These are phyloP conservation scores for Ploettnerulaceae sp. DNA, from an alignment of 2,329 filamentous ascomycete genomes.

Conservation along the genomic window DNA sequence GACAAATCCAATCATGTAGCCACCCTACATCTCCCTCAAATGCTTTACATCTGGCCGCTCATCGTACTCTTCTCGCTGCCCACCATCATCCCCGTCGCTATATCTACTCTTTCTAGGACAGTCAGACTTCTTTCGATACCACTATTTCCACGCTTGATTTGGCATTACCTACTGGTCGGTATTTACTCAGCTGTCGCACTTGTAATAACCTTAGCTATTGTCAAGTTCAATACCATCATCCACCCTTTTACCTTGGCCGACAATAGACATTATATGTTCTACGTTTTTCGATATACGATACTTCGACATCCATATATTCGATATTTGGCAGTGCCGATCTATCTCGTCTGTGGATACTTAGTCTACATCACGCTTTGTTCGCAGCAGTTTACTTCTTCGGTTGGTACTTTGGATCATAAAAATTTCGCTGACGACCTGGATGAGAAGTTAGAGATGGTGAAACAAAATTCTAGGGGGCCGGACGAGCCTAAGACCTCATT, in stretches of 20 bases:
- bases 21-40: constrained; percentile 81
- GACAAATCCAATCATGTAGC: constrained; percentile 94
- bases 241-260: constrained; percentile 96
- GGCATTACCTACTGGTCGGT: constrained; percentile 12
- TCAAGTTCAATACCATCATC: constrained; percentile 84
- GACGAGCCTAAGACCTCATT: constrained; percentile 44
- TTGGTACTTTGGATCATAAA: constrained; percentile 20
- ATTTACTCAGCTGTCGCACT: constrained; percentile 9
- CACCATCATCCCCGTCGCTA: constrained; percentile 52
- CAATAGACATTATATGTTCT: constrained; percentile 96
- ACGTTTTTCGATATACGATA: constrained; percentile 83
- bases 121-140: constrained; percentile 27
- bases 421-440: not conserved
- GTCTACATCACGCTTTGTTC: constrained; percentile 60
- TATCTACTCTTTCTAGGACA: constrained; percentile 39
- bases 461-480: constrained; percentile 6
- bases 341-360: constrained; percentile 65
- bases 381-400: constrained; percentile 16
- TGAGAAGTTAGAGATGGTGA: not conserved
- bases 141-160: constrained; percentile 21
- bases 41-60: constrained; percentile 93
- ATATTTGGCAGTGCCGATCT: constrained; percentile 64
- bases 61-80: constrained; percentile 87
- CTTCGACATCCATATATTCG: constrained; percentile 58
- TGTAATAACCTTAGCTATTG: constrained; percentile 40